Evolutionary conservation across 768 basidiomycete genomes (phyloP).

Genomic region (Trametes elegans): DNA sequence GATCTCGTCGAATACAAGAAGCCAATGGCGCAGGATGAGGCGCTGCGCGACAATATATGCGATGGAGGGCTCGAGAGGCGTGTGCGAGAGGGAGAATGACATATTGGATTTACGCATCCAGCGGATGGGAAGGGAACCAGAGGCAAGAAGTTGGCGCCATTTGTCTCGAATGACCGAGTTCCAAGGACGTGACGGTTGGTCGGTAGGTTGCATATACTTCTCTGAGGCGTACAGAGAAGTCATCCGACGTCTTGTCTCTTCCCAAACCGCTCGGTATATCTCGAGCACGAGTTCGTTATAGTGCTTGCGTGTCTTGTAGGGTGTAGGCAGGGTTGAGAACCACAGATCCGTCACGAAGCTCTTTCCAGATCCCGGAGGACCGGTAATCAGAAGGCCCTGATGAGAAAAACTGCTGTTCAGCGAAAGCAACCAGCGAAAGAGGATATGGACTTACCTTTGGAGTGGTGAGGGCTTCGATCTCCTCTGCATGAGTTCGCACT

Average conservation of each 20-base stretch:
- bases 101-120: conserved; percentile 29
- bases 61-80: conserved; percentile 33
- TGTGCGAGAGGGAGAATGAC: conserved; percentile 21
- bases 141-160: conserved; percentile 31
- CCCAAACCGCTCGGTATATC: conserved; percentile 54
- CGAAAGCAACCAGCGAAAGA: neutral
- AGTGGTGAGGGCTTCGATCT: conserved; percentile 47
- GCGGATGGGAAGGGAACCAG: conserved; percentile 28
- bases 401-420: neutral
- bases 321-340: conserved; percentile 50
- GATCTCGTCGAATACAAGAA: conserved; percentile 57
- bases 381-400: conserved; percentile 50
- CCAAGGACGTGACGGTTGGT: conserved; percentile 26
- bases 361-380: conserved; percentile 53
- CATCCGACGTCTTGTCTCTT: conserved; percentile 45
- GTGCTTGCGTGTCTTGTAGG: conserved; percentile 53
- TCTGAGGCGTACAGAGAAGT: conserved; percentile 24
- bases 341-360: conserved; percentile 56
- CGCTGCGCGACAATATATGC: conserved; percentile 45
- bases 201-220: conserved; percentile 14
- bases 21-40: conserved; percentile 46
- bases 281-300: conserved; percentile 56
- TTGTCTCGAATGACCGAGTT: conserved; percentile 19
- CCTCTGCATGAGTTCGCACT: conserved; percentile 47
- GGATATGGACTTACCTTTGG: conserved; percentile 42